phyloP scores from a whole-genome alignment of 352 stramenopile species.

The Globisporangium orthogonon region DNA sequence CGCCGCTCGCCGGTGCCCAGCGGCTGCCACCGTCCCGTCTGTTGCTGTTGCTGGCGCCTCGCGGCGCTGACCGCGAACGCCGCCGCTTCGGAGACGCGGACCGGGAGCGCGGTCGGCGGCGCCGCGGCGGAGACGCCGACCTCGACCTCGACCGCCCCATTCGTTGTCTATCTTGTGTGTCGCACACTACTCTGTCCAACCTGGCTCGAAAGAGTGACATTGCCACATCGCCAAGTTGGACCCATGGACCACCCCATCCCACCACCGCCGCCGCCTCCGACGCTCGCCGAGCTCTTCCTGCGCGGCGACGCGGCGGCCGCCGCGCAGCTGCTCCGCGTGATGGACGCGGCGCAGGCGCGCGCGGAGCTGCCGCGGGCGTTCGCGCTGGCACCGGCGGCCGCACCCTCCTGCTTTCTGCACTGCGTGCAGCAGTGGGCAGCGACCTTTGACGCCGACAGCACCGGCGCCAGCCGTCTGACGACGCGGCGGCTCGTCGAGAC shows the following conservation, averaged over 20 bases:
- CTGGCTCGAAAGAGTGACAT: background rate
- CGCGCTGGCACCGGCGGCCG: constrained; percentile 12
- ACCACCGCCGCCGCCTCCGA: background rate
- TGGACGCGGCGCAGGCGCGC: constrained; percentile 24
- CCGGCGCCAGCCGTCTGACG: background rate
- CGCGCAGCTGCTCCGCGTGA: constrained; percentile 23
- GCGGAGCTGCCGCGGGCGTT: constrained; percentile 31
- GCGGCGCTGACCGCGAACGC: background rate
- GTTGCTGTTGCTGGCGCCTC: too few relatives aligned
- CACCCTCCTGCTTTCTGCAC: constrained; percentile 33
- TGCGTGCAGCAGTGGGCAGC: constrained; percentile 23
- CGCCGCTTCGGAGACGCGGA: constrained; percentile 2
- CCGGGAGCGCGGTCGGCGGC: constrained; percentile 8
- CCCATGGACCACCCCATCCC: background rate
- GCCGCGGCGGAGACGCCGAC: background rate
- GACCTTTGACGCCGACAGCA: background rate
- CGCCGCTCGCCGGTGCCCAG: background rate
- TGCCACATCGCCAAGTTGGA: background rate
- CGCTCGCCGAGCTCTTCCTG: constrained; percentile 28
- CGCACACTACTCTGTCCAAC: background rate
- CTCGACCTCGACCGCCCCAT: background rate
- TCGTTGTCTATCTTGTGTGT: background rate
- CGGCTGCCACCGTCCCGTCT: background rate
- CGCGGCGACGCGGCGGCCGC: constrained; percentile 20
- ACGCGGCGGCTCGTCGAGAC: constrained; percentile 9